Conservation (phyloP, 202 grass and related monocot genomes). For the Cymbopogon flexuosus region DNA sequence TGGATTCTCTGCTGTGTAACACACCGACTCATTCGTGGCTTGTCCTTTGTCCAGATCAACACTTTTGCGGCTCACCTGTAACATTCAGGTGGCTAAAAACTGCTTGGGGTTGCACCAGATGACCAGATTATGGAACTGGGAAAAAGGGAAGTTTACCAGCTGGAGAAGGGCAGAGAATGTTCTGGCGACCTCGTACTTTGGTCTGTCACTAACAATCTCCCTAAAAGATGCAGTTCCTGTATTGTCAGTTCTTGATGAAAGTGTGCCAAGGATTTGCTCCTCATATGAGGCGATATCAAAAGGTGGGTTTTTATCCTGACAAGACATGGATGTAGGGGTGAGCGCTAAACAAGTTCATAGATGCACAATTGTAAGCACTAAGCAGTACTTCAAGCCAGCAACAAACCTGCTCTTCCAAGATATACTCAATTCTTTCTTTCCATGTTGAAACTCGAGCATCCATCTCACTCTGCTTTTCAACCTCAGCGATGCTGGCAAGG, state of each 20-base stretch:
- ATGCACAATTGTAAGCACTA: background rate
- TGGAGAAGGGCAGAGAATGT: constrained; percentile 98
- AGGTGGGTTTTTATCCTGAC: constrained; percentile 74
- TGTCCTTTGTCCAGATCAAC: too few relatives aligned
- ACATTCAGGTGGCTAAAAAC: too few relatives aligned
- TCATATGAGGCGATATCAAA: constrained; percentile 94
- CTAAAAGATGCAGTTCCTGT: constrained; percentile 55
- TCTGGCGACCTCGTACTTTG: constrained; percentile 79
- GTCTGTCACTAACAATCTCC: constrained; percentile 53
- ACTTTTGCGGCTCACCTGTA: too few relatives aligned
- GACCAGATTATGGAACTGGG: too few relatives aligned
- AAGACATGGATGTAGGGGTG: constrained; percentile 1
- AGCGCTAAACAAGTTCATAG: constrained; percentile 8
- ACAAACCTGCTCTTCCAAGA: constrained; percentile 85
- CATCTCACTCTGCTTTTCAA: constrained; percentile 77
- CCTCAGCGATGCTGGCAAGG: constrained; percentile 83
- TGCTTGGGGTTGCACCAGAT: too few relatives aligned
- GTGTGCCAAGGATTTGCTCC: constrained; percentile 62
- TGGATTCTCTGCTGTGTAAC: too few relatives aligned
- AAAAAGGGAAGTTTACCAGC: constrained; percentile 48
- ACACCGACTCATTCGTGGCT: too few relatives aligned
- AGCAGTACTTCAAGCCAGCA: background rate
- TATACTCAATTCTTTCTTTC: constrained; percentile 79
- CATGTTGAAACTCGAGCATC: constrained; percentile 93
- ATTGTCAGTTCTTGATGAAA: constrained; percentile 46